phyloP scores from a whole-genome alignment of 2,329 filamentous ascomycete species.

The Sporothrix mexicana region DNA sequence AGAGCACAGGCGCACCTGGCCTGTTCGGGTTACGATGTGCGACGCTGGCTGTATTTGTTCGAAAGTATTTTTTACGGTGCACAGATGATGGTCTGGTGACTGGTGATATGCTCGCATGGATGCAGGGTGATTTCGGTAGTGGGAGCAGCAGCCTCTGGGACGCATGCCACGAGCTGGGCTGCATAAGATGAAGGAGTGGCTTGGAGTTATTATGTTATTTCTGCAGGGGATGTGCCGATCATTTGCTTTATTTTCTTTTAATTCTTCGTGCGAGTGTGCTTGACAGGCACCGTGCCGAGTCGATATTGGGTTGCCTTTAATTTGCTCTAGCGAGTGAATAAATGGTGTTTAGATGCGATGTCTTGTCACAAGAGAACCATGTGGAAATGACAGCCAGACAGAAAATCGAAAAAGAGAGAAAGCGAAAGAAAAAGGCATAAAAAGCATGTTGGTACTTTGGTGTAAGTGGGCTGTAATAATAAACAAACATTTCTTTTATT shows the following conservation, averaged over 20 bases:
- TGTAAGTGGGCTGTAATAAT: constrained; percentile 22
- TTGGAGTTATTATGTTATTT: not conserved
- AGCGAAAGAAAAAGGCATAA: not conserved
- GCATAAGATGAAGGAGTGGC: constrained; percentile 19
- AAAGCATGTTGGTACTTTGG: no score
- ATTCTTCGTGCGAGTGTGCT: constrained; percentile 2
- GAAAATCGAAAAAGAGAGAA: not conserved
- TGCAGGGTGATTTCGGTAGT: not conserved
- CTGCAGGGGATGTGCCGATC: constrained; percentile 19
- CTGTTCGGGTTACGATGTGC: constrained; percentile 4
- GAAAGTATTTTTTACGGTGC: not conserved
- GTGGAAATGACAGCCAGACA: not conserved
- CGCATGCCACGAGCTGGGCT: constrained; percentile 23
- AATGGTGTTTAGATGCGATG: not conserved
- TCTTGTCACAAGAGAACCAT: not conserved
- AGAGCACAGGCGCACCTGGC: not conserved
- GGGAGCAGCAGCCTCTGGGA: not conserved
- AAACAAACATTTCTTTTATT: no score
- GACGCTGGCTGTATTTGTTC: no score
- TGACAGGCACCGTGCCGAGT: constrained; percentile 16
- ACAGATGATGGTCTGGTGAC: constrained; percentile 9
- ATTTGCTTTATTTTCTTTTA: not conserved
- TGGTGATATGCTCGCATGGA: not conserved
- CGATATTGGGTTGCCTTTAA: constrained; percentile 5
- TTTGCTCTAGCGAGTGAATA: constrained; percentile 1